Percentiles rank a stretch among this genome's conserved stretches.
Evolutionary conservation across 2,329 filamentous ascomycete genomes (phyloP).

Genomic region (Endocalyx cinctus): DNA sequence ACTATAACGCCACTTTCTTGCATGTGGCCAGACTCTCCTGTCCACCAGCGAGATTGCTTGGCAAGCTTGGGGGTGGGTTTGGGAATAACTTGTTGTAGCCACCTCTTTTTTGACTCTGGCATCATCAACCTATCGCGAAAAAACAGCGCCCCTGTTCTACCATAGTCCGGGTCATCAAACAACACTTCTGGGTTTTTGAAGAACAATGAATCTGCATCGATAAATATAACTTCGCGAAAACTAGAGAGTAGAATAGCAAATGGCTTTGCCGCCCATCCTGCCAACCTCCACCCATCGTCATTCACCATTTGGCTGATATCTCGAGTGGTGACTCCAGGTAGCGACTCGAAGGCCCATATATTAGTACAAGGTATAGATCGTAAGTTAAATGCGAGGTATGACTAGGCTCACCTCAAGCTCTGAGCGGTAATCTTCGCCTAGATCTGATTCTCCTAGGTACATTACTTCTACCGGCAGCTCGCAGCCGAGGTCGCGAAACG

Average conservation of each 20-base stretch:
- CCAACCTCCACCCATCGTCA: slow-evolving; percentile 38
- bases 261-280: slow-evolving; percentile 42
- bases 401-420: slow-evolving; percentile 32
- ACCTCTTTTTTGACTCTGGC: slow-evolving; percentile 31
- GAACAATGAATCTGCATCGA: slow-evolving; percentile 41
- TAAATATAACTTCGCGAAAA: slow-evolving; percentile 42
- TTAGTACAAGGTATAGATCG: too few relatives aligned
- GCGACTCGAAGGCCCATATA: slow-evolving; percentile 7
- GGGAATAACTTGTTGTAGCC: slow-evolving; percentile 38
- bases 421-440: slow-evolving; percentile 36
- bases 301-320: slow-evolving; percentile 40
- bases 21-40: slow-evolving; percentile 30
- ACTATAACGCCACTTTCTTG: slow-evolving; percentile 44
- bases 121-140: slow-evolving; percentile 41
- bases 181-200: slow-evolving; percentile 35
- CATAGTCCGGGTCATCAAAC: slow-evolving; percentile 38
- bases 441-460: slow-evolving; percentile 38
- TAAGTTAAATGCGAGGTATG: too few relatives aligned
- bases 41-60: slow-evolving; percentile 32
- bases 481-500: slow-evolving; percentile 32
- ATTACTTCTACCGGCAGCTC: slow-evolving; percentile 34
- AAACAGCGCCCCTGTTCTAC: slow-evolving; percentile 38
- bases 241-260: slow-evolving; percentile 41
- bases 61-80: slow-evolving; percentile 36
- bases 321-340: slow-evolving; percentile 38